Evolutionary conservation across 140 eudicot genomes (phyloP).

Genomic region (Erigeron philadelphicus): DNA sequence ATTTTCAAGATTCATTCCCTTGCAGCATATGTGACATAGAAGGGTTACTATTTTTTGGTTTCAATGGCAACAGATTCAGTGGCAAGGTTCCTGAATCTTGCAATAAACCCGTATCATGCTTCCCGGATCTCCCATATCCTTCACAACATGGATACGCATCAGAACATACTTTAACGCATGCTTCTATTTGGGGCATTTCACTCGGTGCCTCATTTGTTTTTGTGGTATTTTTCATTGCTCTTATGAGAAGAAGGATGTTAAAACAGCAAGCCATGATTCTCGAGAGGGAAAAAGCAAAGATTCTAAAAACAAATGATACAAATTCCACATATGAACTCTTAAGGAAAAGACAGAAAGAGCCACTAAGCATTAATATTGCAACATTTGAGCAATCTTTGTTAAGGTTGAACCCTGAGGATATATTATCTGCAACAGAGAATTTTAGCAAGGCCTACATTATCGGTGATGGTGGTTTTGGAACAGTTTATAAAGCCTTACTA

Average conservation of each 20-base stretch:
- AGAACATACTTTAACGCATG: slow-evolving; percentile 32
- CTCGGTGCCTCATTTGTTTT: slow-evolving; percentile 37
- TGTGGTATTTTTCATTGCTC: slow-evolving; percentile 38
- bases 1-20: slow-evolving; percentile 49
- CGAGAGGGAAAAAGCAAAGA: slow-evolving; percentile 39
- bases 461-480: slow-evolving; percentile 93
- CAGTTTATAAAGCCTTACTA: slow-evolving; percentile 72
- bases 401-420: slow-evolving; percentile 57
- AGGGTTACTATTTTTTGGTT: slow-evolving; percentile 55
- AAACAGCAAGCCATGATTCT: slow-evolving; percentile 33
- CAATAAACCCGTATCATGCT: slow-evolving; percentile 38
- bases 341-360: slow-evolving; percentile 59
- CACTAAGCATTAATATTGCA: slow-evolving; percentile 80
- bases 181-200: slow-evolving; percentile 48
- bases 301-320: slow-evolving; percentile 30
- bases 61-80: slow-evolving; percentile 52
- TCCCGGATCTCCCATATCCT: slow-evolving; percentile 29
- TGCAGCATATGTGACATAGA: slow-evolving; percentile 57
- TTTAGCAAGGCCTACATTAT: slow-evolving; percentile 81
- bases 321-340: slow-evolving; percentile 50
- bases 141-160: slow-evolving; percentile 28
- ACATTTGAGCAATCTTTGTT: slow-evolving; percentile 74
- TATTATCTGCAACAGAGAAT: slow-evolving; percentile 76
- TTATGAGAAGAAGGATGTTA: slow-evolving; percentile 36
- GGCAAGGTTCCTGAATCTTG: slow-evolving; percentile 62